Evolutionary conservation across 345 rosid genomes (phyloP).

Genomic region (Ceriops decandra): DNA sequence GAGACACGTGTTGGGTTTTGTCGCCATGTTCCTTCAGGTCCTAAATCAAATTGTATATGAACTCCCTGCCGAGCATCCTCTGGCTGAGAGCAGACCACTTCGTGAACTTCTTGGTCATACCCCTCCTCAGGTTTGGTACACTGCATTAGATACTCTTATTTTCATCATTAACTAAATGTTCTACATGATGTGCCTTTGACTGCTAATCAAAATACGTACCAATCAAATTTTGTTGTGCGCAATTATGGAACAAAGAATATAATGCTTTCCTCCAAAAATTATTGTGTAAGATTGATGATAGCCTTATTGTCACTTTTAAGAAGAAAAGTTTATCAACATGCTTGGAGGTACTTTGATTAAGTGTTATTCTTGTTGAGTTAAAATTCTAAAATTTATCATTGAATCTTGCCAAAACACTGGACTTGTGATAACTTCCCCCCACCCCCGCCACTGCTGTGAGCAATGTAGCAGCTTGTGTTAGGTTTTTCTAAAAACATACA

Average conservation of each 20-base stretch:
- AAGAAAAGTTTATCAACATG: neutral
- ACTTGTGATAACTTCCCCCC: no score
- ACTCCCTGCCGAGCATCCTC: conserved; percentile 88
- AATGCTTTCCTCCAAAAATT: neutral
- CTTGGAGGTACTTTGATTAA: neutral
- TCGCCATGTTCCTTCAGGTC: conserved; percentile 40
- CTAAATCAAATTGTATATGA: conserved; percentile 91
- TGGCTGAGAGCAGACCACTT: conserved; percentile 77
- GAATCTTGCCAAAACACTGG: no score
- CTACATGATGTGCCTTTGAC: neutral
- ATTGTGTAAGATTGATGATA: neutral
- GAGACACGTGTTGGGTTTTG: neutral
- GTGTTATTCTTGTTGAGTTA: neutral
- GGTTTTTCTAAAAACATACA: neutral
- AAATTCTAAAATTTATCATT: no score
- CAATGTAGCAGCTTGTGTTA: neutral
- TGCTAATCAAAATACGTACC: neutral
- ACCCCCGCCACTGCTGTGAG: no score
- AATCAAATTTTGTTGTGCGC: neutral
- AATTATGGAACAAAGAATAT: neutral
- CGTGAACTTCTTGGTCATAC: conserved; percentile 91
- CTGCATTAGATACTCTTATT: neutral
- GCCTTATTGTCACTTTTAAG: neutral
- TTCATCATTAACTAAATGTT: neutral
- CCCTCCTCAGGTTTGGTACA: conserved; percentile 63